A percentile compares a stretch with the other conserved stretches of the same genome.
Conservation (phyloP, 192 early-diverging fungal species). For the Gigaspora rosea region DNA sequence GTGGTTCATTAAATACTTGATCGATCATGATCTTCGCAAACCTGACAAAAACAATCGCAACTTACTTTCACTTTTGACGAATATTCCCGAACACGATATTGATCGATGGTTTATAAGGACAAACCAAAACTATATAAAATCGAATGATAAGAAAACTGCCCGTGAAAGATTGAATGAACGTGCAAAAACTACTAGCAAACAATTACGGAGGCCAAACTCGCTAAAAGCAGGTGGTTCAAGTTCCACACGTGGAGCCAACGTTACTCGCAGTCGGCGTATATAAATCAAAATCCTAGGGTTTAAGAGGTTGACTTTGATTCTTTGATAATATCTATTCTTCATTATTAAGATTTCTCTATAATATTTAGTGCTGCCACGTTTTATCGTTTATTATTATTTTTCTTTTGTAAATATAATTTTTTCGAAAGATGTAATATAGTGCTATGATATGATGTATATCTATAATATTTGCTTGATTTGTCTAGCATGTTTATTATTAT, state of each 20-base stretch:
- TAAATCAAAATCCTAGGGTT: no score
- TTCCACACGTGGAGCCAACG: not conserved
- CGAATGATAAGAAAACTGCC: not conserved
- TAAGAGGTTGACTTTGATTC: no score
- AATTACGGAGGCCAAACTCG: conserved; percentile 4
- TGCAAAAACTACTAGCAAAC: not conserved
- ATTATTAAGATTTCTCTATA: no score
- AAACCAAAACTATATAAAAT: conserved; percentile 17
- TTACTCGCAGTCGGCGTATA: no score
- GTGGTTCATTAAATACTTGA: conserved; percentile 29
- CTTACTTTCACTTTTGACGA: conserved; percentile 14
- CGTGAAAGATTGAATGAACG: conserved; percentile 5
- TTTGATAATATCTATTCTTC: no score
- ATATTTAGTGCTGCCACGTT: no score
- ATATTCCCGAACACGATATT: conserved; percentile 14
- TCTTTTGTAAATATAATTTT: no score
- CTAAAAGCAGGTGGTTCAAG: not conserved
- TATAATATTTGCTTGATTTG: no score
- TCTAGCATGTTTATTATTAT: no score
- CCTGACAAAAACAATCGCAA: conserved; percentile 3
- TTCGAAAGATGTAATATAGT: no score
- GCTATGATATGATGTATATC: no score
- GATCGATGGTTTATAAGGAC: conserved; percentile 29
- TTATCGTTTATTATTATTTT: no score
- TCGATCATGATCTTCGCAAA: conserved; percentile 22